Conservation (phyloP, 805 yeast species). For the Sungouiella thailandica region DNA sequence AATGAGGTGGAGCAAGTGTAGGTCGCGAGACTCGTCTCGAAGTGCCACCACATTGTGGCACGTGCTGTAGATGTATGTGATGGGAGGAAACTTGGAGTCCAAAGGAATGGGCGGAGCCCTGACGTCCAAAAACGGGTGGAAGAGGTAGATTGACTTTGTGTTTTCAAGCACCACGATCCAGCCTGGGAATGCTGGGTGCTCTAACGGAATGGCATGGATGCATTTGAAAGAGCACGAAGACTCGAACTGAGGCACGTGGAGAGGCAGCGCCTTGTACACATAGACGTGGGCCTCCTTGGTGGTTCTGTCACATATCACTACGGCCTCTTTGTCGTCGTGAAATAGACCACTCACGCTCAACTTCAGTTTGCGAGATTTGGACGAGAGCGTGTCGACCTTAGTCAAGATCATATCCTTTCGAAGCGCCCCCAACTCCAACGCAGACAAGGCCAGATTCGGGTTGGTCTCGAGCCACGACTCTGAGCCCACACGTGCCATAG, state of each 20-base stretch:
- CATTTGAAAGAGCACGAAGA: conserved; percentile 7
- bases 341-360: conserved; percentile 35
- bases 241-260: conserved; percentile 25
- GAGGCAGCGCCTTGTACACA: conserved; percentile 38
- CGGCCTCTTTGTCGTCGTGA: conserved; percentile 54
- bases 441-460: conserved; percentile 7
- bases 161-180: conserved; percentile 40
- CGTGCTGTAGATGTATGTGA: conserved; percentile 23
- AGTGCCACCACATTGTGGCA: conserved; percentile 26
- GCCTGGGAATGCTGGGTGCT: conserved; percentile 35
- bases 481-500: conserved; percentile 42
- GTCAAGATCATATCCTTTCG: conserved; percentile 71
- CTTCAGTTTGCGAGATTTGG: conserved; percentile 23
- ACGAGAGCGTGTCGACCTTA: conserved; percentile 43
- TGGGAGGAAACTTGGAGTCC: conserved; percentile 14
- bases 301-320: conserved; percentile 47
- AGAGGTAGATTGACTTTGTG: conserved; percentile 32
- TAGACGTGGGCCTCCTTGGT: conserved; percentile 45
- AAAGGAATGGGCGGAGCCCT: conserved; percentile 27
- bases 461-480: conserved; percentile 27
- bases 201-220: conserved; percentile 31
- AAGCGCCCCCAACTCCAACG: conserved; percentile 30
- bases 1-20: conserved; percentile 27
- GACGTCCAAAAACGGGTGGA: conserved; percentile 56
- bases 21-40: conserved; percentile 13